phyloP scores from a whole-genome alignment of 2,329 filamentous ascomycete genomes.

The Hypoxylon sp. region DNA sequence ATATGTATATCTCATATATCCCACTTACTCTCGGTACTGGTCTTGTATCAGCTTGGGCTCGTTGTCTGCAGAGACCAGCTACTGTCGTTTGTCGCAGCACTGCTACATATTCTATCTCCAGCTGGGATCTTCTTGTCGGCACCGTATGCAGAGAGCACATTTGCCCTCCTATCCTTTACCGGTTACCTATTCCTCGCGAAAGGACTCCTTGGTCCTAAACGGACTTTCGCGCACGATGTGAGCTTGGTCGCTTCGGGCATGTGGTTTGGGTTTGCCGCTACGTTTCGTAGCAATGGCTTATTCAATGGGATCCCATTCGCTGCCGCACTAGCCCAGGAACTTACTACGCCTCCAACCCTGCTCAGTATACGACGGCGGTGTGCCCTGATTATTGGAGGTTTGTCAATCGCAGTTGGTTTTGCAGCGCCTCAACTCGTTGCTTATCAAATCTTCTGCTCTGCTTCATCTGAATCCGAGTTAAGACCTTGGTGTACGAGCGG shows the following conservation, averaged over 20 bases:
- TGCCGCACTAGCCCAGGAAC: conserved; percentile 59
- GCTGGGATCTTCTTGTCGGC: conserved; percentile 91
- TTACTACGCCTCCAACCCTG: conserved; percentile 53
- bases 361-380: conserved; percentile 65
- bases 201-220: conserved; percentile 55
- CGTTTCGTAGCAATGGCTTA: conserved; percentile 87
- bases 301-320: conserved; percentile 84
- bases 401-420: conserved; percentile 75
- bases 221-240: conserved; percentile 57
- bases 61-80: conserved; percentile 65
- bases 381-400: conserved; percentile 74
- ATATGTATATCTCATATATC: conserved; percentile 77
- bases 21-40: conserved; percentile 81
- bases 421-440: conserved; percentile 80
- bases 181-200: conserved; percentile 79
- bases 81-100: conserved; percentile 76
- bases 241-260: conserved; percentile 73
- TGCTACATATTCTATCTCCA: conserved; percentile 85
- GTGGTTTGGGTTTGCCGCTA: conserved; percentile 78
- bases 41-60: conserved; percentile 76
- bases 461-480: conserved; percentile 51
- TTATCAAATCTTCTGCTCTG: conserved; percentile 76
- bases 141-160: conserved; percentile 85
- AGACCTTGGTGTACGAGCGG: conserved; percentile 80
- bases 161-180: conserved; percentile 80